Base-by-base conservation (phyloP, 2,329 filamentous ascomycete genomes). In the Eutypa lata region DNA sequence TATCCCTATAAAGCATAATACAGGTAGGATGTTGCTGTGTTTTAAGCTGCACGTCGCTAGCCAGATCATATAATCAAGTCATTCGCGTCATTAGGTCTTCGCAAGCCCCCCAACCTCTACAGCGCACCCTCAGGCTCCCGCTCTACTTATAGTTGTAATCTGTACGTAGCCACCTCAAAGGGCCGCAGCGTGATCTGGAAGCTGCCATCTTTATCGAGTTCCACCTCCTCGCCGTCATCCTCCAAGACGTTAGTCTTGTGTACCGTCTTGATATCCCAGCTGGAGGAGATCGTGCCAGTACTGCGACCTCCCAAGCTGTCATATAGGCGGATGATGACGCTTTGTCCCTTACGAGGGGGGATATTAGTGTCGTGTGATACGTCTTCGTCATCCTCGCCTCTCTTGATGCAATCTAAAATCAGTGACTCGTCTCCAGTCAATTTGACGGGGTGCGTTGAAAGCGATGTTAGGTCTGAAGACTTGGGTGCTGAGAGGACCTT, bases 171-270 rank as follows among this genome's bases (percentile, higher is more conserved):
- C 53, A 96, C 88, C 76, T 96, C 91, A 70, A 95, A 96, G 19
- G 90, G 83, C 61, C 88, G 80, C 60, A 96, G 67, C 50, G 82
- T 80, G 61, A 94, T 82, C 45, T 77, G 68, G 53, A 90, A 81
- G 61, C 74, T 71, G 56, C 75, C 78, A 56, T 71, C 64, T 53
- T 71, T 64, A 37, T 73, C 65, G 14, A 87, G 56, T 50, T 78
- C 69, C 53, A 91, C 63, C 65, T 86, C 83, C 58, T 90, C 86
- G 51, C 86, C 71, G 63, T 96, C 89, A 69, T 99, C 94, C 69
- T 99, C 94, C 31, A 99, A 74, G 56, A 95, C 70, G 72, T 96
- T 97, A 42, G 86, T 87, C 79, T 91, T 96, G 73, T 80, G 87
- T 31, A 89, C 91, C 62, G 83, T 86, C 75, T 86, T 87, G 26